Evolutionary conservation across 1,284 basidiomycete genomes (phyloP).

Genomic region (Puccinia novopanici): DNA sequence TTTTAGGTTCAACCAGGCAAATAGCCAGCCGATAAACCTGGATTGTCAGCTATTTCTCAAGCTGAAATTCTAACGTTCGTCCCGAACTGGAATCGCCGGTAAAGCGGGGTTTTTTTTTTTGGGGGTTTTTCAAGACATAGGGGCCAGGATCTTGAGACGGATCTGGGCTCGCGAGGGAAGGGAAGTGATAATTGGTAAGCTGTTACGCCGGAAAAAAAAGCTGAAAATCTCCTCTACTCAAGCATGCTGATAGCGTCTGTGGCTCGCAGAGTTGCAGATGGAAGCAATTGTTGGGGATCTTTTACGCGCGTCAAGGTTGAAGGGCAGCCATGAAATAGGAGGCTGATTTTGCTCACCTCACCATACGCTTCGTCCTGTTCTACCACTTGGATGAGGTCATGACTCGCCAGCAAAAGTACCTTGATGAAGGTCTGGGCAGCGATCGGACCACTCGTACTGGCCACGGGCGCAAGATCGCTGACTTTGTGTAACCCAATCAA

Average conservation of each 20-base stretch:
- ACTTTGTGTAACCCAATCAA: constrained; percentile 21
- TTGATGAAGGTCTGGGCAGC: constrained; percentile 49
- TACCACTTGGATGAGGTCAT: constrained; percentile 33
- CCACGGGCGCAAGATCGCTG: constrained; percentile 49
- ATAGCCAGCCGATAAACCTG: too few relatives aligned
- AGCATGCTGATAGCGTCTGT: too few relatives aligned
- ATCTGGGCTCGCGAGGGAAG: not conserved
- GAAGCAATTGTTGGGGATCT: not conserved
- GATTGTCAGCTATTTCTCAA: too few relatives aligned
- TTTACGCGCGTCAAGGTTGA: not conserved
- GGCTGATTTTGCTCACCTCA: constrained; percentile 34
- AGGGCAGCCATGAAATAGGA: too few relatives aligned
- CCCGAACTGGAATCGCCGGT: too few relatives aligned
- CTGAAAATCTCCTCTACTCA: too few relatives aligned
- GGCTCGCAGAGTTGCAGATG: too few relatives aligned
- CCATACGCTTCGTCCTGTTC: constrained; percentile 51
- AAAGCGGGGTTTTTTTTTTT: not conserved
- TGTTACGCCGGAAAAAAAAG: not conserved
- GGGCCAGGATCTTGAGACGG: constrained; percentile 8
- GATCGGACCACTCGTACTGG: constrained; percentile 37
- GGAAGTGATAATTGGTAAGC: not conserved
- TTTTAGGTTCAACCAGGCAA: too few relatives aligned
- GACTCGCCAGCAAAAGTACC: constrained; percentile 36
- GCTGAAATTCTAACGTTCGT: too few relatives aligned
- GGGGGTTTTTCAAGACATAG: not conserved